A percentile compares a stretch with the other conserved stretches of the same genome.
phyloP scores from a whole-genome alignment of 805 yeast species.

The Yarrowia deformans region DNA sequence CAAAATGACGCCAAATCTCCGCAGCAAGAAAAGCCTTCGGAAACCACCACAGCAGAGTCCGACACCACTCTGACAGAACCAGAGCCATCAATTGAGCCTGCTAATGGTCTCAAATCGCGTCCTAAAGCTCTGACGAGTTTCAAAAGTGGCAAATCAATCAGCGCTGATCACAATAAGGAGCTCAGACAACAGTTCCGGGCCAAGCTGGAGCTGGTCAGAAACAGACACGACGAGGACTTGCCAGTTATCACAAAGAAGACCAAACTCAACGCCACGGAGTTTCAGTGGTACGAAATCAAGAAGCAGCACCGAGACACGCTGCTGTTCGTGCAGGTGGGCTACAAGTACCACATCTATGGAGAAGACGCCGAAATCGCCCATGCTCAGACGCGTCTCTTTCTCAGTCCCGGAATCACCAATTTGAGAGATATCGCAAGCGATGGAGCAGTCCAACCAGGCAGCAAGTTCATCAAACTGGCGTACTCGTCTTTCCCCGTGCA shows the following conservation, averaged over 20 bases:
- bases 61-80: neutral
- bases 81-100: neutral
- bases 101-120: neutral
- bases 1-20: neutral
- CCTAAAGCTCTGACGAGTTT: constrained; percentile 1
- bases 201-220: constrained; percentile 15
- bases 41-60: neutral
- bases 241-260: constrained; percentile 8
- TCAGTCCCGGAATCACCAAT: constrained; percentile 71
- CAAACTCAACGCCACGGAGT: constrained; percentile 77
- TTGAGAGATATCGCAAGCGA: constrained; percentile 56
- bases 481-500: constrained; percentile 86
- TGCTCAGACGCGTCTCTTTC: constrained; percentile 62
- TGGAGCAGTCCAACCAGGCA: constrained; percentile 51
- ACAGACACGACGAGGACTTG: neutral
- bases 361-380: constrained; percentile 80
- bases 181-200: constrained; percentile 12
- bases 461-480: constrained; percentile 66
- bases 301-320: constrained; percentile 66
- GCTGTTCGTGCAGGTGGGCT: constrained; percentile 87
- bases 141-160: constrained; percentile 11
- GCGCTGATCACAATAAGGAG: neutral
- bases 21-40: neutral
- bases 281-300: constrained; percentile 76
- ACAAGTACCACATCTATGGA: constrained; percentile 86